phyloP scores from a whole-genome alignment of 345 rosid species.

The Camelina hispida region DNA sequence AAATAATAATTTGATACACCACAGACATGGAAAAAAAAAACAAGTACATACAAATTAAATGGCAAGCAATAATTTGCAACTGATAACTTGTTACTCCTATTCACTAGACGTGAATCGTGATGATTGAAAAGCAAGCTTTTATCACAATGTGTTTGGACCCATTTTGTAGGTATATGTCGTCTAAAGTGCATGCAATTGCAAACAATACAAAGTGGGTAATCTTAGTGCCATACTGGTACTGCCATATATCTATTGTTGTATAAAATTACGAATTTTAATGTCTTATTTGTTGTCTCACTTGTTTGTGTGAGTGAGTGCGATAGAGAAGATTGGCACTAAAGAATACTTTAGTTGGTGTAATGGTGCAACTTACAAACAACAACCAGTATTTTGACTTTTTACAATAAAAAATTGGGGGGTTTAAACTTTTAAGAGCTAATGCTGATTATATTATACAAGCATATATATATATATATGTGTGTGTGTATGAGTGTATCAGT shows the following conservation, averaged over 20 bases:
- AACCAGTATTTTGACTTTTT: background rate
- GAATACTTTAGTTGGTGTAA: conserved; percentile 6
- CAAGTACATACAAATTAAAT: background rate
- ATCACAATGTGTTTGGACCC: conserved; percentile 3
- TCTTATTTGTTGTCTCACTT: background rate
- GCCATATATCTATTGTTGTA: background rate
- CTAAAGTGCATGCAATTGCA: conserved; percentile 1
- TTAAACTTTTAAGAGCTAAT: background rate
- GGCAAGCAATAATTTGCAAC: background rate
- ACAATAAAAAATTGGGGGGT: background rate
- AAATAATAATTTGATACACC: background rate
- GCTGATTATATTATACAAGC: background rate
- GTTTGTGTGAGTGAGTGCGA: background rate
- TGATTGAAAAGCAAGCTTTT: background rate
- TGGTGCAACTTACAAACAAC: conserved; percentile 10
- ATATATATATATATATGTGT: background rate
- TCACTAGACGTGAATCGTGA: background rate
- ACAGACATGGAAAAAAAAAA: background rate
- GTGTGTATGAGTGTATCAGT: background rate
- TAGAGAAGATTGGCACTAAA: background rate
- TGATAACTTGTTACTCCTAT: background rate
- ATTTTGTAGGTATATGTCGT: background rate
- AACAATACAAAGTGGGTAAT: background rate
- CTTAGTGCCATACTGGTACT: background rate
- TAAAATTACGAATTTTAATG: background rate